A percentile compares a stretch with the other conserved stretches of the same genome.
phyloP scores from a whole-genome alignment of 306 rosid genomes.

The Amphicarpaea edgeworthii region DNA sequence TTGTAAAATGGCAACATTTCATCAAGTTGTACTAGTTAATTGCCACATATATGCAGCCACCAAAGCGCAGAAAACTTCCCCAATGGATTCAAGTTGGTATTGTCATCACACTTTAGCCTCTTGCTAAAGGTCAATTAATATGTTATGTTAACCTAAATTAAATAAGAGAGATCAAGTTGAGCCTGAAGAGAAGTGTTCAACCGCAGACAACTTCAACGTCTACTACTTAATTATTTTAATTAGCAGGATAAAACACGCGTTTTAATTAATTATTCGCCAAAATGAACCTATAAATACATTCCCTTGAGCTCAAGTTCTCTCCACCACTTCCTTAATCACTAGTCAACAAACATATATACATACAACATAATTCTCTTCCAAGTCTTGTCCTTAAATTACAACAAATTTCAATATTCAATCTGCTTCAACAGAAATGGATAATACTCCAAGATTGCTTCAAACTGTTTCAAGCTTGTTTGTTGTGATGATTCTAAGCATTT shows the following conservation, averaged over 20 bases:
- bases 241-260: neutral
- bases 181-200: conserved; percentile 28
- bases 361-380: neutral
- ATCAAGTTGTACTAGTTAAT: neutral
- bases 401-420: neutral
- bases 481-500: conserved; percentile 9
- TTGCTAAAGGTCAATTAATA: neutral
- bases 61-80: neutral
- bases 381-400: neutral
- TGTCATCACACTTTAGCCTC: neutral
- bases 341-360: neutral
- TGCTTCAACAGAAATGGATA: neutral
- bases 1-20: neutral
- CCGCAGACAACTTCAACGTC: conserved; percentile 14
- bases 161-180: neutral
- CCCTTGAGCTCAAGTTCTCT: neutral
- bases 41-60: neutral
- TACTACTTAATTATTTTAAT: neutral
- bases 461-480: neutral
- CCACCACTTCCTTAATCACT: neutral
- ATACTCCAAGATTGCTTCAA: neutral
- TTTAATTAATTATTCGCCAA: neutral
- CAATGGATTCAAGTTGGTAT: neutral
- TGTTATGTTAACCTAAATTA: neutral
- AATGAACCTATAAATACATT: conserved; percentile 25